Conservation (phyloP, 768 basidiomycete species). For the Galerina sulciceps region DNA sequence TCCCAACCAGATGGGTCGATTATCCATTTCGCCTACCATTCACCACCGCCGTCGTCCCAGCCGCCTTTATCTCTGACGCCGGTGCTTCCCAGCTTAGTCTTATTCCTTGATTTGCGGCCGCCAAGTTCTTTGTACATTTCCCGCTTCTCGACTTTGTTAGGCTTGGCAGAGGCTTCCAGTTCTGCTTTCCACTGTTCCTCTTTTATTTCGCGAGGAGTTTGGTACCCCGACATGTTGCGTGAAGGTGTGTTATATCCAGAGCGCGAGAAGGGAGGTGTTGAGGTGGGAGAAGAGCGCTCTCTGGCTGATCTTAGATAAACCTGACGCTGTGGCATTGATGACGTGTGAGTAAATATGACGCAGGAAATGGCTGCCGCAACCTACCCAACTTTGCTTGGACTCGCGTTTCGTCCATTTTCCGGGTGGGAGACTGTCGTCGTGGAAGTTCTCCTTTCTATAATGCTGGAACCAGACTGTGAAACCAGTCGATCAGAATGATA, state of each 20-base stretch:
- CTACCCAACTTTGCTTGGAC: constrained; percentile 91
- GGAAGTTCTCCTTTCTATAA: constrained; percentile 86
- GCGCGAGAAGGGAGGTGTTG: constrained; percentile 32
- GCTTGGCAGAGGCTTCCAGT: constrained; percentile 53
- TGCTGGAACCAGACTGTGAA: constrained; percentile 90
- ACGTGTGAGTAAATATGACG: constrained; percentile 7
- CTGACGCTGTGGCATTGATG: constrained; percentile 48
- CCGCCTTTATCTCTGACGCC: constrained; percentile 81
- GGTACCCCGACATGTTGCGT: constrained; percentile 58
- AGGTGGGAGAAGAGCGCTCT: constrained; percentile 41
- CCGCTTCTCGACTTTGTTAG: constrained; percentile 85
- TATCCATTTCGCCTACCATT: constrained; percentile 17
- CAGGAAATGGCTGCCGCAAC: constrained; percentile 22
- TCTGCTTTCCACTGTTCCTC: constrained; percentile 77
- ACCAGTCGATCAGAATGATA: constrained; percentile 1
- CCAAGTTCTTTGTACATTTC: constrained; percentile 91
- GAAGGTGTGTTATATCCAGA: constrained; percentile 57
- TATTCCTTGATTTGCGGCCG: constrained; percentile 78
- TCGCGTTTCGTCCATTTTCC: constrained; percentile 93
- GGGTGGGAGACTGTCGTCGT: constrained; percentile 74
- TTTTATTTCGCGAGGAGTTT: constrained; percentile 77
- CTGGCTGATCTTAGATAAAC: constrained; percentile 47
- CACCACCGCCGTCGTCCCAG: constrained; percentile 50
- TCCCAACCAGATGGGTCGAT: too few relatives aligned
- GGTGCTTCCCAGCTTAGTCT: constrained; percentile 72